Evolutionary conservation across 1,284 basidiomycete species (phyloP), one percentile per base, ranked within the genome.

Genomic region (Pseudozyma tsukubaensis): DNA sequence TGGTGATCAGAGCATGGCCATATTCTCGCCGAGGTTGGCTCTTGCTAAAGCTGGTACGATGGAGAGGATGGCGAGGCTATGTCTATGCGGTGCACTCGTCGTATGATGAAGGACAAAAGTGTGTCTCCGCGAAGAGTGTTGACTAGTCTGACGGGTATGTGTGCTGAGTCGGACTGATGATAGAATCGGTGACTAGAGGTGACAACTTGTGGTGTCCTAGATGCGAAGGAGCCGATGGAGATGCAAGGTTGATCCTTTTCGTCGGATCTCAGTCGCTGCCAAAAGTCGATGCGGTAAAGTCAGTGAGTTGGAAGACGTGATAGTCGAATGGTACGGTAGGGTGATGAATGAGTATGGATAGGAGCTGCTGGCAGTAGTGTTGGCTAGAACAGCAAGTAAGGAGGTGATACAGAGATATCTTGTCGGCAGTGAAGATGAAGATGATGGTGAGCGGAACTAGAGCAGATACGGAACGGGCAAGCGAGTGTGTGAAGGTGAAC

Each of bases 351-450:
- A 24, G 18, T 39, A 24, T 48, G 34, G 16, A 35, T 19, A 45
- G 37, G 16, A 32, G 47, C 36, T 49, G 45, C 35, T 50, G 45
- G 45, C n/a, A 44, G 47, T 16, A 12, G 1, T n/a, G 39, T 24
- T 37, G 19, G 45, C 7, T 42, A 36, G 44, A 14, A 36, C 18
- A n/a, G 44, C 45, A 47, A 35, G 59, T 5, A 52, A 51, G 59
- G 42, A 37, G 50, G 18, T 35, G n/a, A 44, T 14, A 29, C n/a
- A 29, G 18, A 18, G 21, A 35, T 43, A 47, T 21, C 49, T 19
- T 44, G 49, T 21, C 49, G 50, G 40, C 42, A n/a, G 42, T 34
- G 16, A 2, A 43, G 7, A 42, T 11, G 9, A 14, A 21, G 36
- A 21, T 21, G 29, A 35, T 29, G 53, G 14, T 21, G 18, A 32